A percentile compares a stretch with the other conserved stretches of the same genome.
Conservation (phyloP, 495 filamentous ascomycete genomes). For the Pyrenula aspistea region DNA sequence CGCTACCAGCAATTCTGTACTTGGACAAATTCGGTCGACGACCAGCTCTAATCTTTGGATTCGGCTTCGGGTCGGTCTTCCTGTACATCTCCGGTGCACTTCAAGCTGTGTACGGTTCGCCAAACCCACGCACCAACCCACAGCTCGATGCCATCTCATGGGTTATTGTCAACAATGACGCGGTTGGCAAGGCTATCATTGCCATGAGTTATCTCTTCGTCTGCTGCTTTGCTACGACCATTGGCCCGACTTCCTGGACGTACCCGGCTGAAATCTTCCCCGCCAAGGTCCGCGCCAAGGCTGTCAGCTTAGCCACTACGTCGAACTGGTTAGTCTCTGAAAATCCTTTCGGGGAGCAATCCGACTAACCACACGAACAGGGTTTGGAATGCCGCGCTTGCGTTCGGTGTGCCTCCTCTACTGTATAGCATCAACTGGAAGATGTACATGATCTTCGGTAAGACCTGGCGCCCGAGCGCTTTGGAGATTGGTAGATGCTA, state of each 20-base stretch:
- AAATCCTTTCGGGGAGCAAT: slow-evolving; percentile 19
- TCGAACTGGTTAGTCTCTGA: slow-evolving; percentile 52
- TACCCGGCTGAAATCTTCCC: slow-evolving; percentile 60
- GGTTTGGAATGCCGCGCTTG: slow-evolving; percentile 28
- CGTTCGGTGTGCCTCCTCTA: slow-evolving; percentile 39
- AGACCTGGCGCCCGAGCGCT: no score
- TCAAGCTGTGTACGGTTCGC: slow-evolving; percentile 42
- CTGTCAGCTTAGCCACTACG: slow-evolving; percentile 51
- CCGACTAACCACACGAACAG: no score
- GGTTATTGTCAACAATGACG: slow-evolving; percentile 36
- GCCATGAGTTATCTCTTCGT: slow-evolving; percentile 57
- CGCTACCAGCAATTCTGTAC: slow-evolving; percentile 46
- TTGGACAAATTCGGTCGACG: slow-evolving; percentile 43
- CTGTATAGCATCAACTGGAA: slow-evolving; percentile 44
- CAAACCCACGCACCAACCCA: slow-evolving; percentile 23
- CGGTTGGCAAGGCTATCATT: slow-evolving; percentile 38
- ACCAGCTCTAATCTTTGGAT: slow-evolving; percentile 36
- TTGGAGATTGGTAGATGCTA: slow-evolving; percentile 5
- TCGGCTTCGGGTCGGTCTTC: slow-evolving; percentile 36
- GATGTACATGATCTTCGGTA: slow-evolving; percentile 35
- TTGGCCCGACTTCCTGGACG: slow-evolving; percentile 31
- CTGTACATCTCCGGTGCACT: slow-evolving; percentile 46
- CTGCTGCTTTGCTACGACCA: slow-evolving; percentile 44
- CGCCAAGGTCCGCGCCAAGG: slow-evolving; percentile 52
- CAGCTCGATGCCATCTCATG: slow-evolving; percentile 39